A percentile compares a stretch with the other conserved stretches of the same genome.
Conservation (phyloP, 108 stramenopile genomes). For the Pseudonitzschia multistriata region DNA sequence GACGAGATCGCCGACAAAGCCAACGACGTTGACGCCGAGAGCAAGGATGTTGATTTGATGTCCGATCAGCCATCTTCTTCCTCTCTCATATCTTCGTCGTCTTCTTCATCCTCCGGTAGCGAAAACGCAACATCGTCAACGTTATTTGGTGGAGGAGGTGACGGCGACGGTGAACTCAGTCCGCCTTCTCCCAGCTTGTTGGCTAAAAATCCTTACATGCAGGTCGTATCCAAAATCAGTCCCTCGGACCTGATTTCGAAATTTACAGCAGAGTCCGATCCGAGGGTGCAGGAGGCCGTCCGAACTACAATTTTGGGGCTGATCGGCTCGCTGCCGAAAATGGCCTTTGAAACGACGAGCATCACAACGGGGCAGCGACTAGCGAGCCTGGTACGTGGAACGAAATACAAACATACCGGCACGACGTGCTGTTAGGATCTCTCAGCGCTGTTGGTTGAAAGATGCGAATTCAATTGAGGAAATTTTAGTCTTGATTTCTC, state of each 20-base stretch:
- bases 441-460: too few species aligned
- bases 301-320: slow-evolving; percentile 85
- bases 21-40: background rate
- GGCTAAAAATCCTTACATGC: slow-evolving; percentile 73
- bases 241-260: slow-evolving; percentile 81
- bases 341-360: slow-evolving; percentile 90
- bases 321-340: slow-evolving; percentile 85
- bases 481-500: background rate
- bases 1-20: background rate
- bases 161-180: background rate
- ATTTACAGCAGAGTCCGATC: slow-evolving; percentile 76
- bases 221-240: slow-evolving; percentile 65
- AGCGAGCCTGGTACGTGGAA: slow-evolving; percentile 39
- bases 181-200: slow-evolving; percentile 26
- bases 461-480: background rate
- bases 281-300: slow-evolving; percentile 89
- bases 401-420: background rate
- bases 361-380: slow-evolving; percentile 86
- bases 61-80: background rate
- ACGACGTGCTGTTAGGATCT: too few species aligned
- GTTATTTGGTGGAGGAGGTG: slow-evolving; percentile 8
- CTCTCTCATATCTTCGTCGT: background rate
- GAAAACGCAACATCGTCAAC: slow-evolving; percentile 10
- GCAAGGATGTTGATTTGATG: background rate
- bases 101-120: background rate